Evolutionary conservation across 441 rosid species (phyloP), one percentile per base, ranked within the genome.

Genomic region (Gossypium aridum): DNA sequence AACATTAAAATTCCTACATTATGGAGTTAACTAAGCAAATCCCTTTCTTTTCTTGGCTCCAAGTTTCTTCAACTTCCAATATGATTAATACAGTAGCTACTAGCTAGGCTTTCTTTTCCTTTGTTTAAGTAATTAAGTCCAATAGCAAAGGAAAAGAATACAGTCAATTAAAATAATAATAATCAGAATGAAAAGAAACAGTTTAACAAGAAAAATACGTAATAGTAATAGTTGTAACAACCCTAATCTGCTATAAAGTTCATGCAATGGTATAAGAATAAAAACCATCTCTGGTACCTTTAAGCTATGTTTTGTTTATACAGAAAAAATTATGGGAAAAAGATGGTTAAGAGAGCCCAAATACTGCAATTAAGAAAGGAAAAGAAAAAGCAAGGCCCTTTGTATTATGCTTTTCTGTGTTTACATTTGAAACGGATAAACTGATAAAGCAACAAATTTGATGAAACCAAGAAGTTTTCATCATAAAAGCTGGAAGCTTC

Each of bases 401-500:
- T 57, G 54, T 16, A 53, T 76, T 63, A 34, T 39, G 60, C 71
- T 76, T 51, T 76, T 61, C 31, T 9, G 55, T 49, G 55, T 25
- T 39, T 43, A 59, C 59, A 51, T 71, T 76, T 76, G 71, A 28
- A 55, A 55, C 39, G 73, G 70, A 57, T 39, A 14, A 37, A 53
- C 16, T 25, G 31, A 67, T 34, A 57, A 72, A 66, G 71, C 64
- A 71, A 34, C 20, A 71, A 19, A 71, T 34, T 70, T 71, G 55
- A 73, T 73, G 20, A 59, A 31, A 22, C 59, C 26, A 51, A 31
- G 20, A 9, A 12, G 34, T 4, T 65, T 73, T 73, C 54, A 19
- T 51, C 62, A 2, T 62, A 43, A 62, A 63, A 63, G 13, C 16
- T 17, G 19, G 51, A 56, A 65, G 61, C 69, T 69, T 12, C 16